A percentile compares a stretch with the other conserved stretches of the same genome.
These are phyloP conservation scores for Daldinia concentrica DNA, from an alignment of 495 filamentous ascomycete genomes.

Conservation along the genomic window DNA sequence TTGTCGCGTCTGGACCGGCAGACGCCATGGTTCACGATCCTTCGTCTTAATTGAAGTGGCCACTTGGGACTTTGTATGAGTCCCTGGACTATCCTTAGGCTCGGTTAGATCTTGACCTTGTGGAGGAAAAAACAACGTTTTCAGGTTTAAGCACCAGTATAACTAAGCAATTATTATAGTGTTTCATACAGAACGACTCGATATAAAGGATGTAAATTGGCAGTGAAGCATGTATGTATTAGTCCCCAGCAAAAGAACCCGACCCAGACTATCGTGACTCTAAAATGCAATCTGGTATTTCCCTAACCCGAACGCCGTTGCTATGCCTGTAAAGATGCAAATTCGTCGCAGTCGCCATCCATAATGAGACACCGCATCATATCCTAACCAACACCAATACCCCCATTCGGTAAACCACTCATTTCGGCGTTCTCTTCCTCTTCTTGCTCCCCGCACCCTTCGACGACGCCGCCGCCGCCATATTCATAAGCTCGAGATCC, in stretches of 20 bases:
- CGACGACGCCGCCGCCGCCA: constrained; percentile 25
- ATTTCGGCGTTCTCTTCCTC: constrained; percentile 48
- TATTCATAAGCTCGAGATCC: constrained; percentile 26
- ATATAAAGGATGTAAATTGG: background rate
- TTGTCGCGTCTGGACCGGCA: background rate
- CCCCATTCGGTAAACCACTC: constrained; percentile 18
- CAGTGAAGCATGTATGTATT: background rate
- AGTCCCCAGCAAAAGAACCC: background rate
- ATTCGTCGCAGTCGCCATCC: constrained; percentile 6
- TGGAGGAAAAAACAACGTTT: background rate
- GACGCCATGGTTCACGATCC: background rate
- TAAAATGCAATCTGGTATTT: constrained; percentile 43
- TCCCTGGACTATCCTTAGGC: background rate
- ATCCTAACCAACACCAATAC: background rate
- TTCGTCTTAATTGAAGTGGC: background rate
- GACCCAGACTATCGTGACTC: constrained; percentile 12
- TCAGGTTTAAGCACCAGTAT: background rate
- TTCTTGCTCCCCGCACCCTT: constrained; percentile 52
- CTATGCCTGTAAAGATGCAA: constrained; percentile 41
- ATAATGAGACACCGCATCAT: background rate
- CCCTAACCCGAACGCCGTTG: constrained; percentile 38
- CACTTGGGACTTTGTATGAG: background rate
- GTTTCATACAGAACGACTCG: background rate
- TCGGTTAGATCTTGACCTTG: background rate
- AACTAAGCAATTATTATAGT: background rate